phyloP scores from a whole-genome alignment of 1,139 yeast genomes.

The Williopsis jadinii region DNA sequence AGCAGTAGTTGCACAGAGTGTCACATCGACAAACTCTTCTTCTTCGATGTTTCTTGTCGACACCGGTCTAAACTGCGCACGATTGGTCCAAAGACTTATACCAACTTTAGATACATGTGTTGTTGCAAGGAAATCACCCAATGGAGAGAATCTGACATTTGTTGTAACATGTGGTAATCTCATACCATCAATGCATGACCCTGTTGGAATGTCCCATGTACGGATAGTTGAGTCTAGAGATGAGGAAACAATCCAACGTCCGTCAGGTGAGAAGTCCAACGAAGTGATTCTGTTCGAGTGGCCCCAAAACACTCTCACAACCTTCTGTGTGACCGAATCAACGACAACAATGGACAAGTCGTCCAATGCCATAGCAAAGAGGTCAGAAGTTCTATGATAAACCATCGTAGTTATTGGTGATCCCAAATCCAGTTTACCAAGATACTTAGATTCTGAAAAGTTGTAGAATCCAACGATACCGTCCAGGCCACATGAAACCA shows the following conservation, averaged over 20 bases:
- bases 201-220: slow-evolving; percentile 98
- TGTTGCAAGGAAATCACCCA: slow-evolving; percentile 89
- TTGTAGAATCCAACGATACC: slow-evolving; percentile 87
- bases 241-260: slow-evolving; percentile 88
- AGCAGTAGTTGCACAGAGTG: slow-evolving; percentile 78
- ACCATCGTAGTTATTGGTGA: slow-evolving; percentile 75
- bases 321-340: slow-evolving; percentile 73
- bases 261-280: slow-evolving; percentile 89
- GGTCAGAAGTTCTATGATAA: slow-evolving; percentile 75
- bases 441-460: slow-evolving; percentile 62
- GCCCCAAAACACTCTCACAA: slow-evolving; percentile 85
- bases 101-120: slow-evolving; percentile 91
- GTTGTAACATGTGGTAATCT: slow-evolving; percentile 75
- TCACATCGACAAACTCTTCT: slow-evolving; percentile 54
- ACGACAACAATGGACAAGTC: slow-evolving; percentile 79
- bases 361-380: slow-evolving; percentile 81
- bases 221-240: slow-evolving; percentile 83
- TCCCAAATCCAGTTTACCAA: slow-evolving; percentile 62
- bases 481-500: slow-evolving; percentile 86
- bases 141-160: slow-evolving; percentile 70
- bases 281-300: slow-evolving; percentile 86
- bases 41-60: slow-evolving; percentile 76
- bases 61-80: slow-evolving; percentile 68
- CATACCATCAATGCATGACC: slow-evolving; percentile 94
- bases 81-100: slow-evolving; percentile 86